Evolutionary conservation across 805 yeast species (phyloP).

Genomic region (Candida gorgasii): DNA sequence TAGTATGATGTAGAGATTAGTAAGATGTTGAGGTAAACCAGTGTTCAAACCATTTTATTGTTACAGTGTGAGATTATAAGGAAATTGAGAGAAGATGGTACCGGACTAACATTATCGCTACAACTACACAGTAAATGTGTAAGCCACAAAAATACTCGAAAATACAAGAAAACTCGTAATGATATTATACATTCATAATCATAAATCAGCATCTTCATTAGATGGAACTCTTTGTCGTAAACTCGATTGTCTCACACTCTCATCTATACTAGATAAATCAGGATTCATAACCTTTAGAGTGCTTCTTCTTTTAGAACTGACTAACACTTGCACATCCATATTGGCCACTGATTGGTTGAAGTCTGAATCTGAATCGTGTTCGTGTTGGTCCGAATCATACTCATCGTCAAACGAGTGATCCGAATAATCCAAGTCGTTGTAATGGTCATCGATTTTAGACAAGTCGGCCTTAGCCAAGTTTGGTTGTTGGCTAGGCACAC

Average conservation of each 20-base stretch:
- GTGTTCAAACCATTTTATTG: too few relatives aligned
- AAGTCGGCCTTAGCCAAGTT: neutral
- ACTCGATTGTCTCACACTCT: constrained; percentile 3
- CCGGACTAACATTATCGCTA: too few relatives aligned
- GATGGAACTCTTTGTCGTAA: constrained; percentile 2
- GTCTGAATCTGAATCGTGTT: constrained; percentile 8
- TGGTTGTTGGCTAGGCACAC: neutral
- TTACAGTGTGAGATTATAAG: too few relatives aligned
- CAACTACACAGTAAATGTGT: too few relatives aligned
- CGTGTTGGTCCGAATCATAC: constrained; percentile 11
- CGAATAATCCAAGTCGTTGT: constrained; percentile 12
- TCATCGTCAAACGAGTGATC: constrained; percentile 8
- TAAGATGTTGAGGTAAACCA: too few relatives aligned
- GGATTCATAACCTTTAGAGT: constrained; percentile 65
- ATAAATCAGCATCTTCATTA: neutral
- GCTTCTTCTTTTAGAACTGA: constrained; percentile 63
- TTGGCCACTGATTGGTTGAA: constrained; percentile 11
- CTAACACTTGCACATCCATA: constrained; percentile 68
- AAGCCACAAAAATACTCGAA: too few relatives aligned
- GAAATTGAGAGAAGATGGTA: too few relatives aligned
- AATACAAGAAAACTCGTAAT: too few relatives aligned
- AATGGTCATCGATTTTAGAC: neutral
- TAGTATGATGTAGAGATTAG: too few relatives aligned
- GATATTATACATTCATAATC: neutral
- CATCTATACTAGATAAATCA: constrained; percentile 16